Evolutionary conservation across 441 rosid species (phyloP), one percentile per base, ranked within the genome.

Genomic region (Euphorbia schlechtendalii): DNA sequence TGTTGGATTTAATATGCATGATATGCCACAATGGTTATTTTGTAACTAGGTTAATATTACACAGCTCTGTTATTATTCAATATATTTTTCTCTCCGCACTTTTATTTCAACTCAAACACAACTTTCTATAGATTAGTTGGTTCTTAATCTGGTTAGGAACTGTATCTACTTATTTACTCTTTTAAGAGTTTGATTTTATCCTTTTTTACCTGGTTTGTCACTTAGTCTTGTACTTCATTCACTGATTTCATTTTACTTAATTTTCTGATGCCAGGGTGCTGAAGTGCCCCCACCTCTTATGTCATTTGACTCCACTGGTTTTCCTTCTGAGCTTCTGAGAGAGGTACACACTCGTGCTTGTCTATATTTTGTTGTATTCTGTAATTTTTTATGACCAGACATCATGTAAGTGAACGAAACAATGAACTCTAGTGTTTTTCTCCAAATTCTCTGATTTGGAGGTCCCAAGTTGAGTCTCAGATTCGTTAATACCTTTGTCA

Each of bases 281-380:
- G 84, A 80, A 32, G 87, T 94, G 61, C 96, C 95, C 56, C 80
- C 69, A 9, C 97, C 99, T 46, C 77, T 95, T 25, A 77, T 69
- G 59, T 83, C 97, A 27, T 95, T 95, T 80, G 97, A 92, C 67
- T 73, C 80, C 52, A 79, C 95, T 65, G 92, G 92, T 27, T 92
- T 95, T 65, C 95, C 99, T 69, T 69, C 95, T 52, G 98, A 95
- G 86, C 77, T 95, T 73, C 85, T 77, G 51, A 73, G 72, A 66
- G 80, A 77, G 80, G 80, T 77, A 77, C 46, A 53, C 15, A 22
- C 20, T 65, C 68, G 8, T n/a, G 7, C 28, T 32, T 7, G 38
- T 52, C 3, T 41, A 41, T 68, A 24, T 53, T 43, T 43, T 53
- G 13, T 52, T 43, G 8, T 3, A 20, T 2, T 27, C 24, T 53